Evolutionary conservation across 1,284 basidiomycete species (phyloP), one percentile per base, ranked within the genome.

Genomic region (Moniliella sp.): DNA sequence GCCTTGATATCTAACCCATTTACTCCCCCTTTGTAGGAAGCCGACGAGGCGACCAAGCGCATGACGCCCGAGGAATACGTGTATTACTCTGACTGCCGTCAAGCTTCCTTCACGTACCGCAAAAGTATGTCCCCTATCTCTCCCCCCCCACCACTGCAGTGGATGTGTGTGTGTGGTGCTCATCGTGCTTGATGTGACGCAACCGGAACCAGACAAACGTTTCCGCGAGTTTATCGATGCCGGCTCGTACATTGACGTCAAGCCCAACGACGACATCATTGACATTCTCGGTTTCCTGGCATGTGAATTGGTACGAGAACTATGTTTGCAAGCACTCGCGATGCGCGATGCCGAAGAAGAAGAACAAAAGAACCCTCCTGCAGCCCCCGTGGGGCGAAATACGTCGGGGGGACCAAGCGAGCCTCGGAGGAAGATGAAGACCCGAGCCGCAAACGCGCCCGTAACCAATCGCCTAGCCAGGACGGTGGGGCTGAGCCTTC

Each of bases 61-160:
- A 94, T 94, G 88, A 91, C 83, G 0, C 69, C 80, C 42, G 84
- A 93, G 55, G 83, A 94, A 52, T 94, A 94, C 57, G 79, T 86
- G 40, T 83, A 91, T 56, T 97, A 94, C 58, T 84, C 84, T 2
- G 84, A 93, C 54, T 93, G 86, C 64, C 72, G 88, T 33, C 84
- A 93, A 62, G 88, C 88, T 0, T 83, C 81, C 7, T 97, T 94
- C 62, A 91, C 86, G 0, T 93, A 88, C 61, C 74, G 83, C 30
- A 91, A 91, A 72, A 75, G 82, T 79, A 21, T 27, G 64, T 55
- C 21, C 18, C 1, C n/a, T n/a, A n/a, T n/a, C n/a, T n/a, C n/a
- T n/a, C n/a, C n/a, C n/a, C n/a, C n/a, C n/a, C n/a, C n/a, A n/a
- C n/a, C n/a, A n/a, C n/a, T n/a, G n/a, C n/a, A n/a, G n/a, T n/a